A percentile compares a stretch with the other conserved stretches of the same genome.
These are phyloP conservation scores for Salisapilia sapeloensis DNA, from an alignment of 352 stramenopile species.

Conservation along the genomic window DNA sequence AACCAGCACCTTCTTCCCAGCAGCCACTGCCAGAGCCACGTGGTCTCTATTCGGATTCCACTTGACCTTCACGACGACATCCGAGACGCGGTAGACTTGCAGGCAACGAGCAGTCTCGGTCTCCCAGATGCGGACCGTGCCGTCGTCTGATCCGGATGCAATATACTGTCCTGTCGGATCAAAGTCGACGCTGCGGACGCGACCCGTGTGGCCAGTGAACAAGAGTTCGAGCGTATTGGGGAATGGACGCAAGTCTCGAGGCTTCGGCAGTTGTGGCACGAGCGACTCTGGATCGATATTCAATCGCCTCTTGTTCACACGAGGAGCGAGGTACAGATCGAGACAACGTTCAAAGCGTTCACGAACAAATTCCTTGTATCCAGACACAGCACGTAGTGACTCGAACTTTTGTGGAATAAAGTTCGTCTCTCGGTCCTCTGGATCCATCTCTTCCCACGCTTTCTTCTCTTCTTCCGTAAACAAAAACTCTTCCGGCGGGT, in stretches of 20 bases:
- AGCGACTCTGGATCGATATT: conserved; percentile 97
- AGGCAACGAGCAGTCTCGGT: conserved; percentile 88
- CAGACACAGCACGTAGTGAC: conserved; percentile 91
- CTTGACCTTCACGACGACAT: conserved; percentile 82
- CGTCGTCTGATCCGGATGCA: conserved; percentile 90
- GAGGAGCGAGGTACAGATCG: conserved; percentile 97
- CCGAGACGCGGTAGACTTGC: conserved; percentile 84
- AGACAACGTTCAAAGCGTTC: conserved; percentile 99
- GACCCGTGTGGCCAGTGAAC: conserved; percentile 78
- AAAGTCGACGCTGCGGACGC: conserved; percentile 87
- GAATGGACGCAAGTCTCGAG: conserved; percentile 95
- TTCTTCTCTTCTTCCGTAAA: conserved; percentile 93
- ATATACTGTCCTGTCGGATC: conserved; percentile 96
- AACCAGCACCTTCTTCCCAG: conserved; percentile 81
- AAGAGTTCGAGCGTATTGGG: conserved; percentile 87
- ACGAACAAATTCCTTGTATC: conserved; percentile 92
- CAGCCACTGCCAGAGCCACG: conserved; percentile 88
- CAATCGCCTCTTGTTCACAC: conserved; percentile 85
- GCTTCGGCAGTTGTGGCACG: conserved; percentile 92
- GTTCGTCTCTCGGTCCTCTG: conserved; percentile 91
- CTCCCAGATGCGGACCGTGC: conserved; percentile 94
- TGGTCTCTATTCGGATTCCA: conserved; percentile 97
- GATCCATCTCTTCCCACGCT: conserved; percentile 90
- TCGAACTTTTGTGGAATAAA: conserved; percentile 96
- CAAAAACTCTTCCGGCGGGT: conserved; percentile 97